Percentiles rank a stretch among this genome's conserved stretches.
These are phyloP conservation scores for Blepharisma stoltei DNA, from an alignment of 73 alveolate species.

Conservation along the genomic window DNA sequence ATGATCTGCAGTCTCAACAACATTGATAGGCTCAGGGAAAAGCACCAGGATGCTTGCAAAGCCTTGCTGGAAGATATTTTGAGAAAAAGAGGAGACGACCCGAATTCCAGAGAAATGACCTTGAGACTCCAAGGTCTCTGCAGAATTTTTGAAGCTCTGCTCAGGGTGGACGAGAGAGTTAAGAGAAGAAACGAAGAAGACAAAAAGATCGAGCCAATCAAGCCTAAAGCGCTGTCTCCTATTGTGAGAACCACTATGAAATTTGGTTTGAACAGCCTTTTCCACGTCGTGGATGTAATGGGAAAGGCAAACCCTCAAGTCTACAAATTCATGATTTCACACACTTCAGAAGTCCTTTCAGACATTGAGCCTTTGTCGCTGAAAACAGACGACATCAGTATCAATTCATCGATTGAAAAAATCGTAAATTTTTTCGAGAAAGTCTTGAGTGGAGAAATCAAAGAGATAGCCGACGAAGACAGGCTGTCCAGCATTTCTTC, in stretches of 20 bases:
- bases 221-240: background rate
- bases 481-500: background rate
- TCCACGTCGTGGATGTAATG: background rate
- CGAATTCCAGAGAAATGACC: background rate
- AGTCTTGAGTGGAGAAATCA: conserved; percentile 14
- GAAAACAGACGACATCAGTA: background rate
- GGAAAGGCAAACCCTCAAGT: background rate
- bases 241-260: background rate
- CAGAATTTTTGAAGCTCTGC: conserved; percentile 11
- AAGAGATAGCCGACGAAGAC: background rate
- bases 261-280: background rate
- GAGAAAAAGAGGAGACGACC: conserved; percentile 22
- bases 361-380: background rate
- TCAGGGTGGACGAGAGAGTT: background rate
- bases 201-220: background rate
- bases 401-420: background rate
- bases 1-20: conserved; percentile 12
- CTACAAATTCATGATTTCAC: background rate
- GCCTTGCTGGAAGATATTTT: conserved; percentile 18
- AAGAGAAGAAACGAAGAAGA: background rate
- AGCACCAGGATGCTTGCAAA: conserved; percentile 22
- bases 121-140: conserved; percentile 4
- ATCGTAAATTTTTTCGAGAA: background rate
- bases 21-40: background rate
- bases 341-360: conserved; percentile 21